These are phyloP conservation scores for Solanum aculeatissimum DNA, from an alignment of 305 asterid genomes.

Conservation along the genomic window DNA sequence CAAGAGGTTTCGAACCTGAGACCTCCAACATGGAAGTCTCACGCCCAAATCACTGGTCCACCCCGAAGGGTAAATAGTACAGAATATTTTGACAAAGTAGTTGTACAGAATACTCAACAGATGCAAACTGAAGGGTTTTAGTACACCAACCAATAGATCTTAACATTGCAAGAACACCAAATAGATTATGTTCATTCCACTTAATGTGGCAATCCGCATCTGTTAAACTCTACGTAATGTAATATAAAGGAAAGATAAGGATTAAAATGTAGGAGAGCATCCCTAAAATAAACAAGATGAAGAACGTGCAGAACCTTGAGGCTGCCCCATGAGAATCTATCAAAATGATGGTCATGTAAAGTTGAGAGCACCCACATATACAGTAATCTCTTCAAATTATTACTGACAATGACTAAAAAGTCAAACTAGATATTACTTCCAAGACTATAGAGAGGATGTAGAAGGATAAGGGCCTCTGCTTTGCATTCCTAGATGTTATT, in stretches of 20 bases:
- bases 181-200: slow-evolving; percentile 83
- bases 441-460: neutral
- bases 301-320: neutral
- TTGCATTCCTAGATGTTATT: neutral
- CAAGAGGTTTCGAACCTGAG: too few relatives aligned
- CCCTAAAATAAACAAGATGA: neutral
- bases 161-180: slow-evolving; percentile 90
- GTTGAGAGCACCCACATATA: neutral
- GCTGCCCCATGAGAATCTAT: neutral
- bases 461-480: neutral
- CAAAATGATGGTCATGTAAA: neutral
- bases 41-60: too few relatives aligned
- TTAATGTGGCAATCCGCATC: slow-evolving; percentile 14
- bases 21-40: too few relatives aligned
- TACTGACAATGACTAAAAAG: neutral
- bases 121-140: neutral
- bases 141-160: slow-evolving; percentile 66
- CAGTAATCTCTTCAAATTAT: neutral
- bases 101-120: neutral
- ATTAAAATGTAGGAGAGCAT: neutral
- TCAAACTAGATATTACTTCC: neutral
- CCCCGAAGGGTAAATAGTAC: too few relatives aligned
- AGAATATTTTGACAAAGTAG: too few relatives aligned
- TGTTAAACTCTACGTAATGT: neutral
- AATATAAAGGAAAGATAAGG: neutral